These are phyloP conservation scores for Fusarium globosum DNA, from an alignment of 2,329 filamentous ascomycete genomes.

Conservation along the genomic window DNA sequence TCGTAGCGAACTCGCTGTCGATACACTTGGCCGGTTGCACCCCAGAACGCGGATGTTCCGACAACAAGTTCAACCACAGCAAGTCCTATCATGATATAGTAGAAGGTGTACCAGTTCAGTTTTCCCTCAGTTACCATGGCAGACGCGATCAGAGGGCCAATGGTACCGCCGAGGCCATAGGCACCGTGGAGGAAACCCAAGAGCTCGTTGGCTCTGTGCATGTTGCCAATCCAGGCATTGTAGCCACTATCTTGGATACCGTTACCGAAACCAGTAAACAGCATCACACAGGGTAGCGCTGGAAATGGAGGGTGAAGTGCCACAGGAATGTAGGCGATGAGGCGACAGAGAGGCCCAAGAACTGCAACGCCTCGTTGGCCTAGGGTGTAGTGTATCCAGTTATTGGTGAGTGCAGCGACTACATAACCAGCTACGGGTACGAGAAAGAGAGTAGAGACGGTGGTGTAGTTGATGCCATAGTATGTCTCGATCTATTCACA, in stretches of 20 bases:
- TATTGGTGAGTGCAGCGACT: constrained; percentile 71
- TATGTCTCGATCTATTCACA: constrained; percentile 54
- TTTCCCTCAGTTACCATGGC: constrained; percentile 73
- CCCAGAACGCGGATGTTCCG: constrained; percentile 70
- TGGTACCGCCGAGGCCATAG: constrained; percentile 77
- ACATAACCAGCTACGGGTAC: constrained; percentile 75
- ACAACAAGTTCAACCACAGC: constrained; percentile 66
- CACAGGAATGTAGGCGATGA: constrained; percentile 73
- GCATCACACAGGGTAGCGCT: constrained; percentile 71
- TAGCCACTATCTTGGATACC: constrained; percentile 72
- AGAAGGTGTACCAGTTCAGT: constrained; percentile 78
- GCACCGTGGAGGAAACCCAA: constrained; percentile 78
- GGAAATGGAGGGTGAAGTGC: constrained; percentile 76
- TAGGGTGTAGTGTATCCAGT: constrained; percentile 69
- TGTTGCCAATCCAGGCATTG: constrained; percentile 74
- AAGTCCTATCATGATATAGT: constrained; percentile 76
- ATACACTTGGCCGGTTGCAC: constrained; percentile 67
- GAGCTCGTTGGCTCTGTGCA: constrained; percentile 78
- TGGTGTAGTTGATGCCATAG: constrained; percentile 69
- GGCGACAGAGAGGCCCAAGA: constrained; percentile 70
- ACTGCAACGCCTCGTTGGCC: constrained; percentile 79
- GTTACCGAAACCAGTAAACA: constrained; percentile 77
- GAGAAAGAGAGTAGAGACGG: constrained; percentile 75
- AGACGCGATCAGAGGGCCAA: constrained; percentile 77
- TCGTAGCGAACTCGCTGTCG: constrained; percentile 45